Percentiles rank a stretch among this genome's conserved stretches.
Evolutionary conservation across 2,329 filamentous ascomycete species (phyloP).

Genomic region (Ceratocystis papillata): DNA sequence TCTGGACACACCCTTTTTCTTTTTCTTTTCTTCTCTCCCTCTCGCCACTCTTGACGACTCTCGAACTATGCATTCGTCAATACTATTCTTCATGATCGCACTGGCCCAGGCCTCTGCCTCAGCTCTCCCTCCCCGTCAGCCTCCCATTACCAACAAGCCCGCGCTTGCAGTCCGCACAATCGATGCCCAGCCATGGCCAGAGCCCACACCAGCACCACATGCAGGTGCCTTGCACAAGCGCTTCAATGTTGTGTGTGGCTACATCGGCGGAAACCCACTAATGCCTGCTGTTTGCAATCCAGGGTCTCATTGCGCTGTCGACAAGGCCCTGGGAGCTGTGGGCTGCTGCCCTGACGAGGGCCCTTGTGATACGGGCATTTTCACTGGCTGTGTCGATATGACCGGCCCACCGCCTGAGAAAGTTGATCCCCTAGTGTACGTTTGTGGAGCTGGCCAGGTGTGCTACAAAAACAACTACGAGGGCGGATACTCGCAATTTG

Average conservation of each 20-base stretch:
- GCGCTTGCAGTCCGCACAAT: conserved; percentile 31
- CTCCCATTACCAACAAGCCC: conserved; percentile 27
- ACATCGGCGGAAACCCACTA: conserved; percentile 41
- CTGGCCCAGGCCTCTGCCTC: conserved; percentile 32
- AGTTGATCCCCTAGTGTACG: conserved; percentile 47
- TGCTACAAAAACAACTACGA: conserved; percentile 48
- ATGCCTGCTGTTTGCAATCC: conserved; percentile 47
- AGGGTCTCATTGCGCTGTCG: conserved; percentile 49
- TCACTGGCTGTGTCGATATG: conserved; percentile 46
- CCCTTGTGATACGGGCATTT: conserved; percentile 45
- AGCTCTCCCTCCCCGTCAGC: conserved; percentile 34
- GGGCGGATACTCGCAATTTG: conserved; percentile 47
- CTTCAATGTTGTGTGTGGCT: conserved; percentile 57
- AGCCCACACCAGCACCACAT: conserved; percentile 1
- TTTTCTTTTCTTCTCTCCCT: no score
- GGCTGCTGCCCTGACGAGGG: conserved; percentile 46
- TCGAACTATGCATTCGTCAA: conserved; percentile 30
- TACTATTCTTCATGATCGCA: conserved; percentile 31
- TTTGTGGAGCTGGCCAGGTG: conserved; percentile 41
- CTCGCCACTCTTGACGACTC: no score
- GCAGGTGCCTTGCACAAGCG: conserved; percentile 68
- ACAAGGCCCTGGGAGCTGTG: conserved; percentile 39
- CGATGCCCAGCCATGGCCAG: conserved; percentile 26
- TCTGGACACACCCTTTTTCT: background rate
- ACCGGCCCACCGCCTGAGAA: conserved; percentile 41